phyloP scores from a whole-genome alignment of 371 early-diverging fungal genomes.

The Fennellomyces sp. region DNA sequence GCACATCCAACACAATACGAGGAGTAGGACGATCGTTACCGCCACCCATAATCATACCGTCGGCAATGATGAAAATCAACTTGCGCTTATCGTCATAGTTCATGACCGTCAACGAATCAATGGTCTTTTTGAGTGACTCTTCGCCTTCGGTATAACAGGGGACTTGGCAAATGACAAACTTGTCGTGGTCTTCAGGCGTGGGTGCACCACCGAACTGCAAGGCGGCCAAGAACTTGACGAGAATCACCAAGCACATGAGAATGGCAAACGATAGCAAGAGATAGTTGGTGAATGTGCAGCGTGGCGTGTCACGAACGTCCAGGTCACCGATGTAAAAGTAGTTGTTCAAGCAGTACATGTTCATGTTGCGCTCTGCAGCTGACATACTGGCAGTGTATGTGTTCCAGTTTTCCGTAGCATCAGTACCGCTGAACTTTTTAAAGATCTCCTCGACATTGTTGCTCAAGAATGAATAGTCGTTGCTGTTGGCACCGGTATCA shows the following conservation, averaged over 20 bases:
- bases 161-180: conserved; percentile 91
- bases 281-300: conserved; percentile 90
- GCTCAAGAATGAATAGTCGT: conserved; percentile 54
- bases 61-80: conserved; percentile 90
- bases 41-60: conserved; percentile 94
- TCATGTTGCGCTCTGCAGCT: conserved; percentile 35
- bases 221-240: conserved; percentile 92
- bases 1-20: conserved; percentile 93
- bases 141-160: conserved; percentile 87
- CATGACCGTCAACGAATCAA: conserved; percentile 93
- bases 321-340: conserved; percentile 90
- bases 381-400: conserved; percentile 37
- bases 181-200: conserved; percentile 84
- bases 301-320: conserved; percentile 78
- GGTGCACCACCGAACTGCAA: conserved; percentile 71
- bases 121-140: conserved; percentile 80
- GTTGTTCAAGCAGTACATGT: conserved; percentile 77
- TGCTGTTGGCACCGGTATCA: conserved; percentile 38
- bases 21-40: conserved; percentile 98
- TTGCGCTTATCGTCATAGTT: conserved; percentile 96
- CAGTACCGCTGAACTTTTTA: conserved; percentile 68
- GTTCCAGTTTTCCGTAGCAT: conserved; percentile 67
- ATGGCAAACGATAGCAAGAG: conserved; percentile 80
- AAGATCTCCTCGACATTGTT: conserved; percentile 65
- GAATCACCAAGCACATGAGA: conserved; percentile 83